Evolutionary conservation across 2,329 filamentous ascomycete genomes (phyloP).

Genomic region (Hypoxylon sp.): DNA sequence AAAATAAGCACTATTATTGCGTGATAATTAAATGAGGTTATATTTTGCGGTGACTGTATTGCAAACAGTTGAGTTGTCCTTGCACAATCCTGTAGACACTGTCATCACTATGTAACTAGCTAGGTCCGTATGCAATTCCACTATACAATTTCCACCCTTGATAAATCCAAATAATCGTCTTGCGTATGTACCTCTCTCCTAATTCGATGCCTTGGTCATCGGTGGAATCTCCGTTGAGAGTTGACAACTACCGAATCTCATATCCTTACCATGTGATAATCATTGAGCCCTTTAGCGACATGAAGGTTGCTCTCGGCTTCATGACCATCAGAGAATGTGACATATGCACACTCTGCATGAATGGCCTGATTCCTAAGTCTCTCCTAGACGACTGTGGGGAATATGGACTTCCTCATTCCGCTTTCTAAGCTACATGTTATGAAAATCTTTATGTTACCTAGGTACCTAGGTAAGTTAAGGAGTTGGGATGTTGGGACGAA

Average conservation of each 20-base stretch:
- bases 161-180: neutral
- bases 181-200: neutral
- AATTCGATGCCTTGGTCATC: no score
- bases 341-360: conserved; percentile 5
- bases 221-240: neutral
- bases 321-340: neutral
- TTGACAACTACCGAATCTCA: neutral
- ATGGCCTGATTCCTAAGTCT: neutral
- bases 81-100: neutral
- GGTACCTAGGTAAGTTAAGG: neutral
- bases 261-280: neutral
- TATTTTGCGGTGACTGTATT: neutral
- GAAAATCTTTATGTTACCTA: neutral
- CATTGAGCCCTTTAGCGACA: neutral
- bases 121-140: neutral
- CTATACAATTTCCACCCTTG: neutral
- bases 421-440: neutral
- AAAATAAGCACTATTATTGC: neutral
- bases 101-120: neutral
- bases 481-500: neutral
- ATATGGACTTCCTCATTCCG: neutral
- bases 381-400: neutral
- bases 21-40: conserved; percentile 1
- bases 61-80: neutral
- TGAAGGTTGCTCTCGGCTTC: neutral